These are phyloP conservation scores for Trichosanthes truncata DNA, from an alignment of 306 rosid genomes.

Conservation along the genomic window DNA sequence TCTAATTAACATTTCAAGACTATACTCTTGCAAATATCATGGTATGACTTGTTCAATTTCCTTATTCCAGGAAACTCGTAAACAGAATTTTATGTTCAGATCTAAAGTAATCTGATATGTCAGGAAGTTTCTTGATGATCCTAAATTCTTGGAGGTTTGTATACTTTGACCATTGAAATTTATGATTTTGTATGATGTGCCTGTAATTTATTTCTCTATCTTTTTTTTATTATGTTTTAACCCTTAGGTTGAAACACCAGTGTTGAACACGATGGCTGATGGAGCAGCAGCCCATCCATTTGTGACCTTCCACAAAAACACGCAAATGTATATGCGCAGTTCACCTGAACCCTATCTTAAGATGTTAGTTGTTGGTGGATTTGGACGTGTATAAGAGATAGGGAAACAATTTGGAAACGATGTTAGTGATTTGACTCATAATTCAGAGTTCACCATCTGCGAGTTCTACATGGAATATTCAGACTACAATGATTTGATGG, in stretches of 20 bases:
- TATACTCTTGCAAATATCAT: not conserved
- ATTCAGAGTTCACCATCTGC: slow-evolving; percentile 92
- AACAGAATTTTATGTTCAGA: slow-evolving; percentile 84
- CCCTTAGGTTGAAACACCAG: slow-evolving; percentile 93
- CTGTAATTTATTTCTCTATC: not conserved
- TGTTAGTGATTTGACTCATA: slow-evolving; percentile 94
- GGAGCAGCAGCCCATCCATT: slow-evolving; percentile 97
- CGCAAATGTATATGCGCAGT: too few relatives aligned
- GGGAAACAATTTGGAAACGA: slow-evolving; percentile 96
- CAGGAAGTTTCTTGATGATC: slow-evolving; percentile 59
- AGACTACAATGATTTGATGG: slow-evolving; percentile 85
- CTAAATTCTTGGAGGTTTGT: slow-evolving; percentile 89
- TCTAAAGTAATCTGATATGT: slow-evolving; percentile 48
- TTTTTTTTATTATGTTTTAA: not conserved
- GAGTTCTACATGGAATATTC: slow-evolving; percentile 91
- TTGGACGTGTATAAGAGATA: slow-evolving; percentile 96
- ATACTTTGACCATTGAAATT: not conserved
- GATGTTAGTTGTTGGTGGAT: slow-evolving; percentile 87
- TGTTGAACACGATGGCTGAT: slow-evolving; percentile 98
- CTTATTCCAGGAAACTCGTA: slow-evolving; percentile 71
- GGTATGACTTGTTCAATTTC: not conserved
- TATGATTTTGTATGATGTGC: not conserved
- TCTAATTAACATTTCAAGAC: not conserved
- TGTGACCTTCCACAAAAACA: too few relatives aligned
- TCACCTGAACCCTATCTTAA: slow-evolving; percentile 91